These are phyloP conservation scores for Colletotrichum truncatum DNA, from an alignment of 2,329 filamentous ascomycete genomes.

Conservation along the genomic window DNA sequence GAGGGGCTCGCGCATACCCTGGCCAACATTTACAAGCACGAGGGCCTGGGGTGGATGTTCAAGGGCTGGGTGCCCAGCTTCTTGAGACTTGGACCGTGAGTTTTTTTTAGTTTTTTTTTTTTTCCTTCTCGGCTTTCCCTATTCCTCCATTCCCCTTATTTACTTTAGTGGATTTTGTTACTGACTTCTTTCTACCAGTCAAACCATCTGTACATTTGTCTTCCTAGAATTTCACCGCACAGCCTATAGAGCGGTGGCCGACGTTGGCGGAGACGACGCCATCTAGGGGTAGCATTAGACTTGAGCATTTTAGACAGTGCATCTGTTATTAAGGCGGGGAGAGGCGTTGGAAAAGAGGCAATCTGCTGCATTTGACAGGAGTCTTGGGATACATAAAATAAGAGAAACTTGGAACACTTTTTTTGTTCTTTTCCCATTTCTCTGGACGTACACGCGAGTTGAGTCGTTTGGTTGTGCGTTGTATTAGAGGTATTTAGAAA, in stretches of 20 bases:
- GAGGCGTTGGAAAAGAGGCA: slow-evolving; percentile 20
- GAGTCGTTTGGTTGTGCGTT: background rate
- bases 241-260: slow-evolving; percentile 69
- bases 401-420: background rate
- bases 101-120: slow-evolving; percentile 32
- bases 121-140: background rate
- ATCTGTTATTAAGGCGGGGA: background rate
- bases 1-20: slow-evolving; percentile 68
- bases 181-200: slow-evolving; percentile 50
- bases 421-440: background rate
- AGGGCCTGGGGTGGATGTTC: slow-evolving; percentile 86
- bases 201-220: slow-evolving; percentile 88
- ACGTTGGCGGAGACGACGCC: slow-evolving; percentile 43
- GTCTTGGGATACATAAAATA: slow-evolving; percentile 17
- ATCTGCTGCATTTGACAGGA: slow-evolving; percentile 30
- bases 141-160: no score
- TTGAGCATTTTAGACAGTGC: slow-evolving; percentile 18
- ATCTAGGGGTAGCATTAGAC: slow-evolving; percentile 9
- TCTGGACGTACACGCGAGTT: background rate
- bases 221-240: slow-evolving; percentile 90
- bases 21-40: slow-evolving; percentile 71
- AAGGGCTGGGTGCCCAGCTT: slow-evolving; percentile 89
- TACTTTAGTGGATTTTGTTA: no score
- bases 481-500: background rate
- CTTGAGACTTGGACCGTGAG: slow-evolving; percentile 70